A percentile compares a stretch with the other conserved stretches of the same genome.
Evolutionary conservation across 305 asterid genomes (phyloP).

Genomic region (Fraxinus greggii): DNA sequence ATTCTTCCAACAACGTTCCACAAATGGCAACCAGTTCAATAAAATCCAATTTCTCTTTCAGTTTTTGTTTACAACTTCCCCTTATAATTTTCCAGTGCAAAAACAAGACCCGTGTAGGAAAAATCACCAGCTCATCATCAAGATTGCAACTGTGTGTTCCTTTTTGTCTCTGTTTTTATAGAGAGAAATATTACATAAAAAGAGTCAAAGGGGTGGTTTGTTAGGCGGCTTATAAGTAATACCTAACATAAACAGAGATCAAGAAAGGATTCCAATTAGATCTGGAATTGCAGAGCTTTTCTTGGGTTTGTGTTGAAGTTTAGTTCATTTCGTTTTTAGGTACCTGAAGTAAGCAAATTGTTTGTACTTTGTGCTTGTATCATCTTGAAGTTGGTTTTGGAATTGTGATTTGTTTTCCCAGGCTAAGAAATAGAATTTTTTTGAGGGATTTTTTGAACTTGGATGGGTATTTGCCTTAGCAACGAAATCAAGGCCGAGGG

Average conservation of each 20-base stretch:
- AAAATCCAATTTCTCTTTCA: not conserved
- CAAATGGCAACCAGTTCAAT: not conserved
- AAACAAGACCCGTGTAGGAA: not conserved
- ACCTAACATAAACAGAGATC: not conserved
- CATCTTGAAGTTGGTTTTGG: not conserved
- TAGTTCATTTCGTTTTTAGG: not conserved
- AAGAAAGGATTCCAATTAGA: constrained; percentile 19
- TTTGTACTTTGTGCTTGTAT: not conserved
- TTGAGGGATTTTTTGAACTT: not conserved
- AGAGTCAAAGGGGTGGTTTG: not conserved
- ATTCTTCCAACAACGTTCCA: not conserved
- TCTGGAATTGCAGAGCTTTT: constrained; percentile 7
- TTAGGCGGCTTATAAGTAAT: not conserved
- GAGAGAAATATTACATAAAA: not conserved
- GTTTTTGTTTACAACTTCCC: not conserved
- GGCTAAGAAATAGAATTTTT: not conserved
- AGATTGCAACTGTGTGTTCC: not conserved
- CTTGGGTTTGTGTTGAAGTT: constrained; percentile 14
- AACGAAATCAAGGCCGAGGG: constrained; percentile 29
- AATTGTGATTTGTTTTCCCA: not conserved
- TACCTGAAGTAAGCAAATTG: not conserved
- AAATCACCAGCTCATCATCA: not conserved
- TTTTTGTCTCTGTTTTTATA: not conserved
- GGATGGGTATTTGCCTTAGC: constrained; percentile 40
- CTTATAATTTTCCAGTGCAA: not conserved